These are phyloP conservation scores for Vaccinium myrtillus DNA, from an alignment of 148 eudicot species.

Conservation along the genomic window DNA sequence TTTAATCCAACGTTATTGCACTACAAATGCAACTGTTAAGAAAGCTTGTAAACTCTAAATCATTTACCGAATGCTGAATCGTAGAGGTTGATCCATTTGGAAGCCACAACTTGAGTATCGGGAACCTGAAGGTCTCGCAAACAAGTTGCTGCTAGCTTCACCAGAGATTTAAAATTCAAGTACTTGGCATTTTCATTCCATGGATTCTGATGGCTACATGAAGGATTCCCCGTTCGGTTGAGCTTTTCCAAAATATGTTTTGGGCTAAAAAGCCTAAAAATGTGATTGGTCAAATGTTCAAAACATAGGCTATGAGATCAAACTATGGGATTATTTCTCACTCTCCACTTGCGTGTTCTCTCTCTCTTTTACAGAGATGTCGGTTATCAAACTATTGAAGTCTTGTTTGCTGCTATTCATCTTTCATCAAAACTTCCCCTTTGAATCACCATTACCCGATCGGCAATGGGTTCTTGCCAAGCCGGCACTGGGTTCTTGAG, in stretches of 20 bases:
- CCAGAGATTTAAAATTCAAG: conserved; percentile 71
- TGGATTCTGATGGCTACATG: too few species aligned
- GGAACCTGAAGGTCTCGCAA: conserved; percentile 82
- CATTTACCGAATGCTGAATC: conserved; percentile 66
- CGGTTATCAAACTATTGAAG: too few species aligned
- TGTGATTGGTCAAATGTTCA: too few species aligned
- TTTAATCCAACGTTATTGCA: neutral
- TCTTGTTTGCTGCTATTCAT: too few species aligned
- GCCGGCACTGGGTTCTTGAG: conserved; percentile 3
- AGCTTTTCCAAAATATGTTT: conserved; percentile 18
- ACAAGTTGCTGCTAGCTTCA: conserved; percentile 73
- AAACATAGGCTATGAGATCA: too few species aligned
- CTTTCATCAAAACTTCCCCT: neutral
- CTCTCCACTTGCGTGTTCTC: too few species aligned
- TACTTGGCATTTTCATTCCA: conserved; percentile 84
- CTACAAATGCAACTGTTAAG: neutral
- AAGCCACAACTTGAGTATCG: conserved; percentile 57
- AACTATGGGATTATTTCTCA: too few species aligned
- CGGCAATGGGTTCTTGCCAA: too few species aligned
- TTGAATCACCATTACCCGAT: neutral
- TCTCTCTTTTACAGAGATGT: too few species aligned
- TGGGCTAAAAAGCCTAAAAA: too few species aligned
- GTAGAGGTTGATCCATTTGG: conserved; percentile 75
- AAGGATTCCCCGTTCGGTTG: too few species aligned
- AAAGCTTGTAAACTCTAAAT: conserved; percentile 1